Evolutionary conservation across 306 rosid species (phyloP), one percentile per base, ranked within the genome.

Genomic region (Senna tora): DNA sequence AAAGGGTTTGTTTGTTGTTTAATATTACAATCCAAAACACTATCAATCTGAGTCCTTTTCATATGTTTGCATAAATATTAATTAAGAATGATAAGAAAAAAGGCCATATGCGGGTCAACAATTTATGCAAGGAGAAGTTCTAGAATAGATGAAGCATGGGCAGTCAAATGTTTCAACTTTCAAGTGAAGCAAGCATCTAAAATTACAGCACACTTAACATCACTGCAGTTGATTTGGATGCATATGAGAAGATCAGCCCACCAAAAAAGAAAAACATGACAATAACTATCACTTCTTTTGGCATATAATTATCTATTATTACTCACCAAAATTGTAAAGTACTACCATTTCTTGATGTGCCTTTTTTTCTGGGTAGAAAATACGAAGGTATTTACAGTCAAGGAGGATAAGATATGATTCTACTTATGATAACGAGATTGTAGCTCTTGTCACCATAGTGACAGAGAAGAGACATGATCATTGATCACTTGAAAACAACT

Each of bases 391-490:
- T 46, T 46, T 46, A 68, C 28, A 63, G 56, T 19, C 57, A 30
- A 49, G 32, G 43, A 73, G 51, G 15, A 46, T n/a, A 42, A 59
- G 34, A 55, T 67, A 34, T 57, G 49, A 61, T 45, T 52, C 39
- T 39, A 45, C 62, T 42, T 56, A 57, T 62, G 22, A 56, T 20
- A 19, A 25, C 28, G 21, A 74, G 66, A 13, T 45, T 39, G 43
- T 50, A 66, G 57, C 67, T 6, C 21, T 39, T 51, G 65, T 43
- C 68, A 69, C 36, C 6, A 19, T 65, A 38, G 65, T 19, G n/a
- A 45, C 14, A 5, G 7, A 34, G 45, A 62, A 67, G 52, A 75
- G 52, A 77, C 16, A 81, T 42, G 69, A 59, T 57, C 64, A 57
- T 28, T 42, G 69, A 59, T 57, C 64, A 57, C 36, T 46, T 69